Evolutionary conservation across 2,329 filamentous ascomycete species (phyloP).

Genomic region (Colletotrichum shisoi): DNA sequence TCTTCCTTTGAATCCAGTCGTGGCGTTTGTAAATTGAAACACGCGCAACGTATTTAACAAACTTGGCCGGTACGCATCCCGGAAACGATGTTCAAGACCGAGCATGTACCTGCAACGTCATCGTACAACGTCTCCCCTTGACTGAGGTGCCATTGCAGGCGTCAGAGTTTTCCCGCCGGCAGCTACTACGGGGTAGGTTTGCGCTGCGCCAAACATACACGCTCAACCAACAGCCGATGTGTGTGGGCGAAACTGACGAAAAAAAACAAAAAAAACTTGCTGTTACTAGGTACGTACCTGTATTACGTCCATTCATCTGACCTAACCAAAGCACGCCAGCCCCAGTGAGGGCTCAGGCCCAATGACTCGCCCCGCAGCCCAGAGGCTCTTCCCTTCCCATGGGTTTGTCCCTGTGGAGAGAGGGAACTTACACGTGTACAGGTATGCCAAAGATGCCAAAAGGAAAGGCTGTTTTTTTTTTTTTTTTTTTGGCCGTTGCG

Average conservation of each 20-base stretch:
- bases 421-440: no score
- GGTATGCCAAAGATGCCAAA: not conserved
- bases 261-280: not conserved
- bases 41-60: no score
- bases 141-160: not conserved
- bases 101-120: no score
- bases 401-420: no score
- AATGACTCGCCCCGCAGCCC: not conserved
- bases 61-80: not conserved
- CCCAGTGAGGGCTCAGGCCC: no score
- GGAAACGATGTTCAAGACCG: not conserved
- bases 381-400: conserved; percentile 13
- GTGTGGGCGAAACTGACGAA: no score
- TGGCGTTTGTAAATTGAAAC: no score
- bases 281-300: not conserved
- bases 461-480: not conserved
- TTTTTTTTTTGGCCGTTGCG: no score
- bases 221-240: no score
- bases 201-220: no score
- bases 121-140: not conserved
- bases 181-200: not conserved
- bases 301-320: conserved; percentile 7
- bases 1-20: no score
- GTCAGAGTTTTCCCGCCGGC: not conserved
- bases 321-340: not conserved